Conservation (phyloP, 23 red algal species). For the Gracilaria domingensis region DNA sequence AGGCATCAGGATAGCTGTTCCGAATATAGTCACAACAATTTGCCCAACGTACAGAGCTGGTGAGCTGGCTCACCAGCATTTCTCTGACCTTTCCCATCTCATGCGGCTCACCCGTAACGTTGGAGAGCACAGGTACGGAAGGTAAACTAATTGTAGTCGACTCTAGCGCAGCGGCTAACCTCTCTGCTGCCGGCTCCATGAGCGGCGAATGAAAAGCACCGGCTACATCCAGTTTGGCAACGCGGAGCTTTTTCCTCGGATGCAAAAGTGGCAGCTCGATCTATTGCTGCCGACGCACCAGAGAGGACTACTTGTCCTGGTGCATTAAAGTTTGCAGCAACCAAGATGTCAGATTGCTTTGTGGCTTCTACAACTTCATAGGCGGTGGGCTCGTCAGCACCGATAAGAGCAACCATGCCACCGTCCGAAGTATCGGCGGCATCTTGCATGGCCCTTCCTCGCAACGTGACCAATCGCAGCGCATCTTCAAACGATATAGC, state of each 20-base stretch:
- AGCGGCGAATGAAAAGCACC: constrained; percentile 98
- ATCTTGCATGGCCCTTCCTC: constrained; percentile 96
- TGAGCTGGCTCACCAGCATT: constrained; percentile 84
- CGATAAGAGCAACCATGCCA: constrained; percentile 92
- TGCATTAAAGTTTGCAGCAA: constrained; percentile 97
- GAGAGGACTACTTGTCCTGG: constrained; percentile 96
- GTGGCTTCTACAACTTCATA: constrained; percentile 45
- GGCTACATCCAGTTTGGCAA: constrained; percentile 82
- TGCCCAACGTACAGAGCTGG: constrained; percentile 85
- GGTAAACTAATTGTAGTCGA: constrained; percentile 61
- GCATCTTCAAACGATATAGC: constrained; percentile 91
- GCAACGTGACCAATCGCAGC: constrained; percentile 83
- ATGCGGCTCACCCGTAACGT: constrained; percentile 87
- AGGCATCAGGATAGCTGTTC: not conserved
- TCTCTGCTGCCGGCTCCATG: constrained; percentile 90
- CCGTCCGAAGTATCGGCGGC: constrained; percentile 89
- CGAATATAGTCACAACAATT: constrained; percentile 61
- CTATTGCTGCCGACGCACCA: constrained; percentile 75
- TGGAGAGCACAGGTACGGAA: constrained; percentile 77
- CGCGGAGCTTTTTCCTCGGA: constrained; percentile 66
- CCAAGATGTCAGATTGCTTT: constrained; percentile 50
- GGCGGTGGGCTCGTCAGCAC: constrained; percentile 67
- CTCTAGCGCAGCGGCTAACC: constrained; percentile 71
- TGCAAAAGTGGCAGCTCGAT: constrained; percentile 78
- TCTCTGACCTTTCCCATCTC: constrained; percentile 40